Evolutionary conservation across 1,284 basidiomycete species (phyloP).

Genomic region (Caloboletus firmus): DNA sequence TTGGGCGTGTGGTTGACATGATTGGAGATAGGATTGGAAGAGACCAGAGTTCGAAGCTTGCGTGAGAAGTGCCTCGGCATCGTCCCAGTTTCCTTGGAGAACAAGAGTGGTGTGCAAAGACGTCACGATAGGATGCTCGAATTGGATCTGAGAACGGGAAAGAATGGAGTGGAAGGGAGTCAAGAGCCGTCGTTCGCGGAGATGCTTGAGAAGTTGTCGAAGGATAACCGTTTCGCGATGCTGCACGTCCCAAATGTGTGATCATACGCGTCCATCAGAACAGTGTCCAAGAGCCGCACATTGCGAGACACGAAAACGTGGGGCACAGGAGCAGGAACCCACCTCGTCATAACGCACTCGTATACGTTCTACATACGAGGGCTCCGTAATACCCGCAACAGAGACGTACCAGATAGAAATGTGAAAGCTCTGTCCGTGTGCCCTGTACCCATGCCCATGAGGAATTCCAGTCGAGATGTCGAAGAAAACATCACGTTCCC

Average conservation of each 20-base stretch:
- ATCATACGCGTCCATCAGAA: neutral
- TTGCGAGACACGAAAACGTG: neutral
- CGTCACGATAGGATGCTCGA: constrained; percentile 74
- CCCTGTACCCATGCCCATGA: constrained; percentile 39
- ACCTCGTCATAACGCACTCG: constrained; percentile 61
- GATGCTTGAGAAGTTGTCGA: constrained; percentile 74
- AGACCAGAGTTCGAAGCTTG: constrained; percentile 54
- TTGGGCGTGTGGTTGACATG: constrained; percentile 52
- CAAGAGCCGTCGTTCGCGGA: constrained; percentile 73
- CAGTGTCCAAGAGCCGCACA: neutral
- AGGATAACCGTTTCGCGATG: constrained; percentile 64
- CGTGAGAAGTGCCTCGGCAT: constrained; percentile 55
- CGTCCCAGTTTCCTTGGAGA: constrained; percentile 62
- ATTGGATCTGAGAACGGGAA: constrained; percentile 51
- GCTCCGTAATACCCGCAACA: constrained; percentile 57
- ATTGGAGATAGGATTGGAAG: constrained; percentile 58
- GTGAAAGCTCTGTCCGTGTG: constrained; percentile 69
- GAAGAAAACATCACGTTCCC: neutral
- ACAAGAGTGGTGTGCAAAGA: constrained; percentile 66
- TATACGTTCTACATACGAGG: constrained; percentile 54
- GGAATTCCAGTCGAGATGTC: neutral
- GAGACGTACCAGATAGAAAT: constrained; percentile 75
- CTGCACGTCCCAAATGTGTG: constrained; percentile 1
- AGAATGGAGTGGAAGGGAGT: constrained; percentile 66
- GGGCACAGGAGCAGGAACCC: constrained; percentile 15